Evolutionary conservation across 1,139 yeast genomes (phyloP), one percentile per base, ranked within the genome.

Genomic region (Lodderomyces elongisporus): DNA sequence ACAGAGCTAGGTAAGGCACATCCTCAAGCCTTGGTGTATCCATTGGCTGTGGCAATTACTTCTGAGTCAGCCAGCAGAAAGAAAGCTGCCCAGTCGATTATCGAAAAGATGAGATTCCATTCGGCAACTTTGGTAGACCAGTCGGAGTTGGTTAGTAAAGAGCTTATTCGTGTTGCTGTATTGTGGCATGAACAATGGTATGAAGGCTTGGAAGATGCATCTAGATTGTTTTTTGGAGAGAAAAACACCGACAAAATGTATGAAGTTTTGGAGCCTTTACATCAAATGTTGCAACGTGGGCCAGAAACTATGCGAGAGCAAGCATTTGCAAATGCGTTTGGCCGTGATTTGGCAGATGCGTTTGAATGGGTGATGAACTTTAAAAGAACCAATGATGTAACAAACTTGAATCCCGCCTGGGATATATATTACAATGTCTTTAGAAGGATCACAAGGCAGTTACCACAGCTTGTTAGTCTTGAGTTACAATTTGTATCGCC

Each of bases 171-270:
- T 45, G 95, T 88, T 12, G 96, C 97, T 1, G 96, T 91, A 2
- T 63, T 91, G 42, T 89, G 98, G 97, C 95, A 88, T 49, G 99
- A 93, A 52, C 84, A 84, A 54, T 93, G 99, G 98, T 89, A 89
- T 49, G 98, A 89, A 60, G 97, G 95, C 2, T 66, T 93, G 26
- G 99, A 93, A 54, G 96, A 91, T 62, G 98, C 98, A 1, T 88
- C 96, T 3, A 70, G 96, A 40, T 73, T 85, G 36, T 93, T 84
- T 63, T 91, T 88, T 58, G 96, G 95, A 24, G 98, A 93, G 42
- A 93, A 87, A 48, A 87, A 91, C 51, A 84, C 93, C 7, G 96
- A 88, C 38, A 88, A 87, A 54, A 93, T 91, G 97, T 84, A 84
- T 58, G 81, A 85, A 18, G 89, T 89, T 1, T 61, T 93, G 34